These are phyloP conservation scores for Tarenaya hassleriana DNA, from an alignment of 345 rosid species.

Conservation along the genomic window DNA sequence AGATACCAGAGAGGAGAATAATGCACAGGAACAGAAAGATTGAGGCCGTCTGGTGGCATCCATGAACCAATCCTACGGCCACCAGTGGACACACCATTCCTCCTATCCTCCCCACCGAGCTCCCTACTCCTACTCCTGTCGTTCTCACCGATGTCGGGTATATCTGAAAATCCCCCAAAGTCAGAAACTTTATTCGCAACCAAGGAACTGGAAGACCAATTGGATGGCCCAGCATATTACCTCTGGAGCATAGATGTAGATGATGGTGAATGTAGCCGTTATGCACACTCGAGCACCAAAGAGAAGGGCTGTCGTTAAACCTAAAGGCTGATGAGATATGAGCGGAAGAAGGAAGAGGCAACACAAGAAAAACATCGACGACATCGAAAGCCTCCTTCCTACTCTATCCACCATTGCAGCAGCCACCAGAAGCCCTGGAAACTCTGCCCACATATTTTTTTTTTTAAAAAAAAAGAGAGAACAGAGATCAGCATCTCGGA, in stretches of 20 bases:
- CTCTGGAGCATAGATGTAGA: slow-evolving; percentile 89
- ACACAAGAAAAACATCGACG: slow-evolving; percentile 64
- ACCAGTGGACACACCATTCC: slow-evolving; percentile 87
- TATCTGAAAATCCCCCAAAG: too few relatives aligned
- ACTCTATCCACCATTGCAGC: slow-evolving; percentile 69
- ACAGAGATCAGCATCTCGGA: too few relatives aligned
- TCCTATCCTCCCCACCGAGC: slow-evolving; percentile 87
- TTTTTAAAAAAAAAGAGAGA: slow-evolving; percentile 3
- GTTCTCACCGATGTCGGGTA: slow-evolving; percentile 90
- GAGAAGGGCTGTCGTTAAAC: slow-evolving; percentile 61
- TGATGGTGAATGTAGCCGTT: slow-evolving; percentile 62
- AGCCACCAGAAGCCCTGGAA: slow-evolving; percentile 78
- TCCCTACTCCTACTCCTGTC: slow-evolving; percentile 83
- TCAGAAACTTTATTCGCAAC: too few relatives aligned
- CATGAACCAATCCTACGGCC: slow-evolving; percentile 74
- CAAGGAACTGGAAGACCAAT: too few relatives aligned
- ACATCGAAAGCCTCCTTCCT: slow-evolving; percentile 82
- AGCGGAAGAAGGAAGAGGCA: slow-evolving; percentile 73
- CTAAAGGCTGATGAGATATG: slow-evolving; percentile 48
- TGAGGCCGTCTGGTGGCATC: slow-evolving; percentile 69
- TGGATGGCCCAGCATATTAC: too few relatives aligned
- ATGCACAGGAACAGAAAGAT: slow-evolving; percentile 56
- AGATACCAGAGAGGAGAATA: slow-evolving; percentile 53
- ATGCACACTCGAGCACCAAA: slow-evolving; percentile 86
- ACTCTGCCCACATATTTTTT: too few relatives aligned